Evolutionary conservation across 2,329 filamentous ascomycete genomes (phyloP).

Genomic region (Diaporthe sp.): DNA sequence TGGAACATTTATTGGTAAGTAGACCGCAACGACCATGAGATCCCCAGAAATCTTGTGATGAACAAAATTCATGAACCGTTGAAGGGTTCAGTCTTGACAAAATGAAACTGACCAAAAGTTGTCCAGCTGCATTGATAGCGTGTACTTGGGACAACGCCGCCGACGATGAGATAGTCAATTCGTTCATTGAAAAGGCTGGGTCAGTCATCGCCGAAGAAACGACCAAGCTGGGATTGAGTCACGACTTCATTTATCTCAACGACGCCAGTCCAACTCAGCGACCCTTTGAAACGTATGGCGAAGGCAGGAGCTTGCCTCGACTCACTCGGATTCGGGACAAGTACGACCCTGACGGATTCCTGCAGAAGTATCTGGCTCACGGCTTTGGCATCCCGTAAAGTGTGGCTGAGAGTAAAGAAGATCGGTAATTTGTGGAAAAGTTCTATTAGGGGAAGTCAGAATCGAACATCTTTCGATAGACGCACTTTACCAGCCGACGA

Average conservation of each 20-base stretch:
- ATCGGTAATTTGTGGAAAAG: too few species aligned
- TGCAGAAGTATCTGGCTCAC: conserved; percentile 5
- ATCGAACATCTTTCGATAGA: too few species aligned
- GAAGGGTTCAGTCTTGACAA: background rate
- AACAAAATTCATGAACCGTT: background rate
- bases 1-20: conserved; percentile 20
- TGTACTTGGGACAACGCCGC: conserved; percentile 3
- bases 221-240: background rate
- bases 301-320: conserved; percentile 4
- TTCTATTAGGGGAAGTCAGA: background rate
- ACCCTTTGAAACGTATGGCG: conserved; percentile 10
- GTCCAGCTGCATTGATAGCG: background rate
- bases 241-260: conserved; percentile 18
- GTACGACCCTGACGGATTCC: conserved; percentile 11
- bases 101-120: background rate
- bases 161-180: conserved; percentile 14
- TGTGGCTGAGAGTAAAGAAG: background rate
- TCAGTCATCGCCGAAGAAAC: background rate
- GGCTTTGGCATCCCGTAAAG: conserved; percentile 13
- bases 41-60: background rate
- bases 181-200: background rate
- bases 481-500: background rate
- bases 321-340: conserved; percentile 10
- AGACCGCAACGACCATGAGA: background rate
- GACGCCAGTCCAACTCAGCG: background rate